Percentiles rank a stretch among this genome's conserved stretches.
Evolutionary conservation across 1,284 basidiomycete genomes (phyloP).

Genomic region (Sphaerobolus stellatus): DNA sequence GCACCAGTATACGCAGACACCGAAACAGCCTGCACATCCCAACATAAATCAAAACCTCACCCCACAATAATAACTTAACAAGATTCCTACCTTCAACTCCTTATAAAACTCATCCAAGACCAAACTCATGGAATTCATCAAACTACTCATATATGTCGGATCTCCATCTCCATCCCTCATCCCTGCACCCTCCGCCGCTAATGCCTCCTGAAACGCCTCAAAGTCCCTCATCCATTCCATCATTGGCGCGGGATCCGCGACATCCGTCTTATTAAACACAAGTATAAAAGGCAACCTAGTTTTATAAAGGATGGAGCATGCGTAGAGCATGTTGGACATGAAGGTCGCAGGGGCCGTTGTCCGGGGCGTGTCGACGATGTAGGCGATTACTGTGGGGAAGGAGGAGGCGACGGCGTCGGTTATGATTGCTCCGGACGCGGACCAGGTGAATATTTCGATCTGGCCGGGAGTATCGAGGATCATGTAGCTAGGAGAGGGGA

Average conservation of each 20-base stretch:
- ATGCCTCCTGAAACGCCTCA: slow-evolving; percentile 79
- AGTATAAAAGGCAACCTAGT: slow-evolving; percentile 96
- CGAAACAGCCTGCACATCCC: slow-evolving; percentile 74
- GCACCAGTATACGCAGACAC: slow-evolving; percentile 95
- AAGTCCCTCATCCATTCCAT: slow-evolving; percentile 99
- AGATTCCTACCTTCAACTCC: slow-evolving; percentile 72
- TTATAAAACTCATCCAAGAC: slow-evolving; percentile 99
- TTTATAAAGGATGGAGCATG: slow-evolving; percentile 99
- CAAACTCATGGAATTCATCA: slow-evolving; percentile 99
- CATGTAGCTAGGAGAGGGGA: slow-evolving; percentile 65
- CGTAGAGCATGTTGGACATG: slow-evolving; percentile 99
- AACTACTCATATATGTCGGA: slow-evolving; percentile 95
- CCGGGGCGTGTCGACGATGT: slow-evolving; percentile 96
- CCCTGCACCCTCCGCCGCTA: slow-evolving; percentile 58
- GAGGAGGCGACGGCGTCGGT: slow-evolving; percentile 96
- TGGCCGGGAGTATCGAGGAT: slow-evolving; percentile 98
- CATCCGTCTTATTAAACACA: slow-evolving; percentile 99
- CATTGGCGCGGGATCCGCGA: slow-evolving; percentile 70
- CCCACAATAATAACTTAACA: neutral
- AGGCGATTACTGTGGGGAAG: slow-evolving; percentile 92
- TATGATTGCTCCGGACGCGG: slow-evolving; percentile 96
- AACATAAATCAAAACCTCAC: slow-evolving; percentile 2
- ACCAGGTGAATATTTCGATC: slow-evolving; percentile 99
- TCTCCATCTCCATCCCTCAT: slow-evolving; percentile 82
- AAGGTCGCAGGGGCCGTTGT: slow-evolving; percentile 96